Conservation (phyloP, 1,284 basidiomycete species). For the Pascua guehoae region DNA sequence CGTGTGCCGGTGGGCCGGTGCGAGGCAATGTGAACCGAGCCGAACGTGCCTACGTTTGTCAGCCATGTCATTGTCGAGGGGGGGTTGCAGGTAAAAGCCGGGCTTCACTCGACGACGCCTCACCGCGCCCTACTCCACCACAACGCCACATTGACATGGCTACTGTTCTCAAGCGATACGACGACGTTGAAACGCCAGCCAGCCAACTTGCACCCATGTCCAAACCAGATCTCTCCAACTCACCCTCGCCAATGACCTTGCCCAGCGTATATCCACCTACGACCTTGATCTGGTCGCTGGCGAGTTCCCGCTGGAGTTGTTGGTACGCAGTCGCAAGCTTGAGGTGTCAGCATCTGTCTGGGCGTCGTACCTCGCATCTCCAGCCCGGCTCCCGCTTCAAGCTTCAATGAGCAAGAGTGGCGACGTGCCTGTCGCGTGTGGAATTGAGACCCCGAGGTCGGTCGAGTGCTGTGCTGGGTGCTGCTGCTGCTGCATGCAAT, state of each 20-base stretch:
- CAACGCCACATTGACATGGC: background rate
- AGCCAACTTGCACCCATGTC: too few relatives aligned
- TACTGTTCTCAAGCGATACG: background rate
- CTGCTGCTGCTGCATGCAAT: too few relatives aligned
- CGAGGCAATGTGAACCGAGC: slow-evolving; percentile 86
- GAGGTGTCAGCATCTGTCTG: background rate
- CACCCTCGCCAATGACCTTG: slow-evolving; percentile 92
- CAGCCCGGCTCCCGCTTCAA: background rate
- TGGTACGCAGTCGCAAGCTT: slow-evolving; percentile 91
- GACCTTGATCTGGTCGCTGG: slow-evolving; percentile 79
- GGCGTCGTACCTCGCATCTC: background rate
- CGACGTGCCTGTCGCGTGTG: too few relatives aligned
- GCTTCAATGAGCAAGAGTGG: too few relatives aligned
- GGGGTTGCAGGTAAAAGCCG: background rate
- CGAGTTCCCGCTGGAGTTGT: slow-evolving; percentile 91
- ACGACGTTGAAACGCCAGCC: background rate
- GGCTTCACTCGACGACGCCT: background rate
- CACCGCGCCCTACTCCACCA: background rate
- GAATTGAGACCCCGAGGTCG: too few relatives aligned
- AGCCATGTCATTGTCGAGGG: background rate
- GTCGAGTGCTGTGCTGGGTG: too few relatives aligned
- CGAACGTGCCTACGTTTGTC: slow-evolving; percentile 67
- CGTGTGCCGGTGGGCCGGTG: slow-evolving; percentile 83
- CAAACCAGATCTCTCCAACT: slow-evolving; percentile 29
- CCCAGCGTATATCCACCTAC: slow-evolving; percentile 95